These are phyloP conservation scores for Globisporangium spinosum DNA, from an alignment of 352 stramenopile genomes.

Conservation along the genomic window DNA sequence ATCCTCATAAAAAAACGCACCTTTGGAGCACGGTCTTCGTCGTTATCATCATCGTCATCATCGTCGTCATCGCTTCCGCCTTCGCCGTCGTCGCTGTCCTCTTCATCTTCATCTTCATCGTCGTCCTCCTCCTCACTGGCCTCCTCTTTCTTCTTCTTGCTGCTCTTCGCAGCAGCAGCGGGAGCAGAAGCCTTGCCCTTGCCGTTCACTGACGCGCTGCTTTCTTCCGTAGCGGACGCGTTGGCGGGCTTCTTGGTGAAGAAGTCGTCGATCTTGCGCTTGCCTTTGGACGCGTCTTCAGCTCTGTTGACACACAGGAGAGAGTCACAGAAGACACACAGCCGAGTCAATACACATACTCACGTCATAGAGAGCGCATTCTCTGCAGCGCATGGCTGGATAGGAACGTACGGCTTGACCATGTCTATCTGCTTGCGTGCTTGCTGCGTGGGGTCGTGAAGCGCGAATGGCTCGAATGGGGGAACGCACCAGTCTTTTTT, in stretches of 20 bases:
- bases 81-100: conserved; percentile 39
- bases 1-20: conserved; percentile 7
- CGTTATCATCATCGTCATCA: conserved; percentile 34
- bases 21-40: conserved; percentile 48
- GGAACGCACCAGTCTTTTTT: conserved; percentile 10
- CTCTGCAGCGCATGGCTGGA: not conserved
- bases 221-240: not conserved
- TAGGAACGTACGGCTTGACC: conserved; percentile 34
- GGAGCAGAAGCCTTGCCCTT: conserved; percentile 35
- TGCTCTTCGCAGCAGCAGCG: conserved; percentile 18
- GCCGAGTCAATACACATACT: not conserved
- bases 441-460: not conserved
- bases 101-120: conserved; percentile 43
- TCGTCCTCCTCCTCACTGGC: conserved; percentile 34
- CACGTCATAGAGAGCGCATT: not conserved
- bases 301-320: conserved; percentile 17
- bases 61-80: conserved; percentile 30
- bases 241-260: conserved; percentile 18
- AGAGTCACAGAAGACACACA: not conserved
- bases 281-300: conserved; percentile 35
- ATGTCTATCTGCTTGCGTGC: conserved; percentile 1
- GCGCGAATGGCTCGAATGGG: conserved; percentile 10
- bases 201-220: conserved; percentile 23
- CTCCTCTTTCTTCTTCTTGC: conserved; percentile 23
- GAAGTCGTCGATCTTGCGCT: conserved; percentile 40